A percentile compares a stretch with the other conserved stretches of the same genome.
Conservation (phyloP, 495 filamentous ascomycete genomes). For the Cercophora scortea region DNA sequence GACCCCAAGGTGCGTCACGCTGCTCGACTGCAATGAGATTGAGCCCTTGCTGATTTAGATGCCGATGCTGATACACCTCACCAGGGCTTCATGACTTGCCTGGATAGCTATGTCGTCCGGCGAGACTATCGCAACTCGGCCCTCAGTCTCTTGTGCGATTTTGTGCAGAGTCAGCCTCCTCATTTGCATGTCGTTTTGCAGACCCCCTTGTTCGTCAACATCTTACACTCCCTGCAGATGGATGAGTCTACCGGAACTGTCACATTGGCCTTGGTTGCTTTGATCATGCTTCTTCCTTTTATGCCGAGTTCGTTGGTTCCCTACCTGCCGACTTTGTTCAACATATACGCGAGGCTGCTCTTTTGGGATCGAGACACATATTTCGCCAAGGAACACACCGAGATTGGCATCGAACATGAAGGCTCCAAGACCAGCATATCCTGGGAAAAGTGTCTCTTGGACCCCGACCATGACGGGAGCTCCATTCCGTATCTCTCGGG, state of each 20-base stretch:
- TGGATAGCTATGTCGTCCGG: constrained; percentile 54
- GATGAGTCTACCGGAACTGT: constrained; percentile 65
- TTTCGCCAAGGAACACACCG: constrained; percentile 19
- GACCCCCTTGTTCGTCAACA: constrained; percentile 56
- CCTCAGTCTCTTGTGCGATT: constrained; percentile 53
- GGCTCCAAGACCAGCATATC: constrained; percentile 12
- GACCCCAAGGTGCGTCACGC: constrained; percentile 49
- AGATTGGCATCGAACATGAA: constrained; percentile 22
- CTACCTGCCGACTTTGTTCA: constrained; percentile 60
- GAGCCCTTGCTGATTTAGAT: background rate
- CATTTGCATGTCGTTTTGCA: constrained; percentile 62
- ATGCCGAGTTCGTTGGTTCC: constrained; percentile 57
- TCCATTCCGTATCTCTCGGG: constrained; percentile 62
- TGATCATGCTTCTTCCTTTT: constrained; percentile 71
- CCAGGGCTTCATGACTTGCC: constrained; percentile 50
- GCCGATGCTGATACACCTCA: background rate
- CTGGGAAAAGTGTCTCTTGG: constrained; percentile 55
- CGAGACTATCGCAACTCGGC: constrained; percentile 49
- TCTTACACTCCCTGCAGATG: constrained; percentile 60
- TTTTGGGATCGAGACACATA: constrained; percentile 59
- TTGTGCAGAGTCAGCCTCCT: constrained; percentile 59
- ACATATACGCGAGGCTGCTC: constrained; percentile 63
- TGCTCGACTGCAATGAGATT: background rate
- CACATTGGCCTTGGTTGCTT: constrained; percentile 53
- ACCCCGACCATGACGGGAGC: constrained; percentile 49